Evolutionary conservation across 768 basidiomycete species (phyloP).

Genomic region (Steccherinum ochraceum): DNA sequence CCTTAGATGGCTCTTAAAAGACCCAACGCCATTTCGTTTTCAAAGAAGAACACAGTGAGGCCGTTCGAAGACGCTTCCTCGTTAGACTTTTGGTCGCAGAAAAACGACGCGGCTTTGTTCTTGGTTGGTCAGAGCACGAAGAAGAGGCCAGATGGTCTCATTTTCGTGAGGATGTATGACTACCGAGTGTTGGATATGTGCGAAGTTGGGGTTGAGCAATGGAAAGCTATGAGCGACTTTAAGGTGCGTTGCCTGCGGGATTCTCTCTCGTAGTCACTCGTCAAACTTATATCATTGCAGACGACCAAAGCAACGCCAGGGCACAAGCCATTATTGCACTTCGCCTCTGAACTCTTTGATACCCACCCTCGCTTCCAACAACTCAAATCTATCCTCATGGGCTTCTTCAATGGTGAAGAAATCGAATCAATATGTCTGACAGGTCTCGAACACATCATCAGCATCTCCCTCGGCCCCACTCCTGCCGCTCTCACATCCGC

Average conservation of each 20-base stretch:
- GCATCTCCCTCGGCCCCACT: slow-evolving; percentile 66
- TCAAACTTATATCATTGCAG: slow-evolving; percentile 32
- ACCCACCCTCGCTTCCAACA: slow-evolving; percentile 89
- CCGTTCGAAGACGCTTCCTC: slow-evolving; percentile 85
- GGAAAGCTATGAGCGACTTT: slow-evolving; percentile 73
- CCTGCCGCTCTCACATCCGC: slow-evolving; percentile 46
- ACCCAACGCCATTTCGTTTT: slow-evolving; percentile 86
- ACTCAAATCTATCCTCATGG: slow-evolving; percentile 85
- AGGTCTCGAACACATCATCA: slow-evolving; percentile 85
- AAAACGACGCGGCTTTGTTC: slow-evolving; percentile 94
- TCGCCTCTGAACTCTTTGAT: slow-evolving; percentile 92
- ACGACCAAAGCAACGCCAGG: slow-evolving; percentile 85
- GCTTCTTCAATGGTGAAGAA: slow-evolving; percentile 85
- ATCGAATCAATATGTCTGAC: slow-evolving; percentile 79
- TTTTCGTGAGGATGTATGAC: slow-evolving; percentile 84
- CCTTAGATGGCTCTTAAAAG: slow-evolving; percentile 88
- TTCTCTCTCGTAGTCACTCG: neutral
- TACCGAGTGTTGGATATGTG: slow-evolving; percentile 88
- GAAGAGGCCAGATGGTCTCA: slow-evolving; percentile 85
- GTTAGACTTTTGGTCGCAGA: slow-evolving; percentile 86
- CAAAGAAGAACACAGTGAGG: slow-evolving; percentile 85
- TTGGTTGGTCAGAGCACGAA: slow-evolving; percentile 88
- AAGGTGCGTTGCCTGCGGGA: slow-evolving; percentile 50
- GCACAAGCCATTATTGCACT: slow-evolving; percentile 89
- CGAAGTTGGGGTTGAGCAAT: slow-evolving; percentile 84